These are phyloP conservation scores for Cladophialophora yegresii DNA, from an alignment of 2,329 filamentous ascomycete species.

Conservation along the genomic window DNA sequence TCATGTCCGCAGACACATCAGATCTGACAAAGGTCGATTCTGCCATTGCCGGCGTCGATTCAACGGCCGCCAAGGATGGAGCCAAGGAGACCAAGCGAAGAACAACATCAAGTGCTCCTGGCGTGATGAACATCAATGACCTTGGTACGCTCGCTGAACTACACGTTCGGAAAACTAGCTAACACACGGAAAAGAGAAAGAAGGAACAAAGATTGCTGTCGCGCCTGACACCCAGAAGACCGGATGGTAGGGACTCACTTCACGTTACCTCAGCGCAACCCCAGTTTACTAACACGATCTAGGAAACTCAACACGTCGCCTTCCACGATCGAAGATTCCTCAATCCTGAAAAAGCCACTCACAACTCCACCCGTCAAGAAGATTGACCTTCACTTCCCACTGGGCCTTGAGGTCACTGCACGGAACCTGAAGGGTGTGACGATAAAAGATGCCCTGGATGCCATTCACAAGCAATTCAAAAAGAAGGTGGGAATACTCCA, in stretches of 20 bases:
- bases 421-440: conserved; percentile 93
- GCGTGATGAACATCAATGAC: conserved; percentile 80
- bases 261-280: not conserved
- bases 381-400: conserved; percentile 88
- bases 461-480: conserved; percentile 94
- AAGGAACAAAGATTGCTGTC: conserved; percentile 70
- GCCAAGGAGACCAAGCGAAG: conserved; percentile 55
- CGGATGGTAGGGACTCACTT: conserved; percentile 68
- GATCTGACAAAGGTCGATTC: conserved; percentile 78
- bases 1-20: conserved; percentile 38
- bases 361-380: conserved; percentile 84
- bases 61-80: conserved; percentile 63
- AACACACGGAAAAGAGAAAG: conserved; percentile 61
- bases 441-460: conserved; percentile 94
- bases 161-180: conserved; percentile 8
- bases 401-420: conserved; percentile 83
- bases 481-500: conserved; percentile 71
- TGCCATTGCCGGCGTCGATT: conserved; percentile 75
- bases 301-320: conserved; percentile 96
- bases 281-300: conserved; percentile 12
- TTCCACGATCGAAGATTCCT: conserved; percentile 74
- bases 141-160: conserved; percentile 64
- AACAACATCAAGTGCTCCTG: conserved; percentile 70
- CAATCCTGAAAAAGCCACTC: conserved; percentile 78
- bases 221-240: conserved; percentile 82